Conservation (phyloP, 108 stramenopile genomes). For the Skeletonema marinoi region DNA sequence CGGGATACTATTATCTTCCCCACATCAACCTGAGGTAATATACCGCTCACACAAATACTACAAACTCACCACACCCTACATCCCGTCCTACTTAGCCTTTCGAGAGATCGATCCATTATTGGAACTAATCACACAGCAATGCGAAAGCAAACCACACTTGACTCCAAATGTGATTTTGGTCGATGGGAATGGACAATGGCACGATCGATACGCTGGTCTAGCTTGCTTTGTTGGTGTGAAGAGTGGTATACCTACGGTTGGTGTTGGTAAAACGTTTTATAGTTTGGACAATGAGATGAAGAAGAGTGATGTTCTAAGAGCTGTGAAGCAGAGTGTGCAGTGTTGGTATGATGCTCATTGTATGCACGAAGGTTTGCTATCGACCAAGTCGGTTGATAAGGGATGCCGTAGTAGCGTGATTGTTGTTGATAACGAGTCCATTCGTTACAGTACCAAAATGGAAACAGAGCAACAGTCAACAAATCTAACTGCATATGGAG, state of each 20-base stretch:
- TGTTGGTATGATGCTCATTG: slow-evolving; percentile 1
- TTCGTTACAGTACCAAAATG: background rate
- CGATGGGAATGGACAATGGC: slow-evolving; percentile 70
- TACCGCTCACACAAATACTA: slow-evolving; percentile 54
- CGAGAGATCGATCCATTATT: slow-evolving; percentile 68
- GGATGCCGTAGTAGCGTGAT: background rate
- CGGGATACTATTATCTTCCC: no score
- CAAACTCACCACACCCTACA: slow-evolving; percentile 32
- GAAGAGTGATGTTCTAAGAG: slow-evolving; percentile 5
- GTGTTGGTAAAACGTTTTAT: slow-evolving; percentile 68
- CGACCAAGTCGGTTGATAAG: background rate
- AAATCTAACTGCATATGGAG: background rate
- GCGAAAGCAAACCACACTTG: slow-evolving; percentile 28
- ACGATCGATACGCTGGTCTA: slow-evolving; percentile 64
- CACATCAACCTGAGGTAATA: slow-evolving; percentile 24
- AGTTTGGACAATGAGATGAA: slow-evolving; percentile 41
- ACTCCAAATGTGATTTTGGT: slow-evolving; percentile 62
- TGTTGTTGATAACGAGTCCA: background rate
- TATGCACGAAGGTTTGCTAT: background rate
- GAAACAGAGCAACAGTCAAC: background rate
- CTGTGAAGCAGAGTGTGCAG: slow-evolving; percentile 12
- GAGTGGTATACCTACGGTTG: slow-evolving; percentile 65
- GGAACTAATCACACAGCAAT: slow-evolving; percentile 52
- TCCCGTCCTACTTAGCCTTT: slow-evolving; percentile 68
- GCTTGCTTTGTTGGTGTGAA: slow-evolving; percentile 69